Evolutionary conservation across 148 eudicot species (phyloP).

Genomic region (Rhododendron ovatum): DNA sequence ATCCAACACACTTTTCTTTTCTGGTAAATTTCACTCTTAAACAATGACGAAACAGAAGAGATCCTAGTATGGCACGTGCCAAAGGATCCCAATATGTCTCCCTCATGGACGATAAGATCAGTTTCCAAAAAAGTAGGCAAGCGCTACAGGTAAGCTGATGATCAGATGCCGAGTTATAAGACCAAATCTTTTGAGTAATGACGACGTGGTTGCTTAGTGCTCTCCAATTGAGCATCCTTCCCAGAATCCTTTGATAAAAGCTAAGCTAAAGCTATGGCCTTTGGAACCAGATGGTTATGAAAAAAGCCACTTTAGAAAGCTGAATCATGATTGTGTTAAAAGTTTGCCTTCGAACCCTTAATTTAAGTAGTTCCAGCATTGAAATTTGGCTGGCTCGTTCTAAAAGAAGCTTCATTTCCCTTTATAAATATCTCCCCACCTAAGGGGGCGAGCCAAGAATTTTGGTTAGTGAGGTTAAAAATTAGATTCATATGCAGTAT

Average conservation of each 20-base stretch:
- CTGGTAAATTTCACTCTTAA: too few relatives aligned
- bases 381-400: background rate
- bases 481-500: too few relatives aligned
- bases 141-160: background rate
- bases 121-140: background rate
- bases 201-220: background rate
- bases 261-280: background rate
- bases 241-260: background rate
- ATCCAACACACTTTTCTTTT: too few relatives aligned
- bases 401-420: background rate
- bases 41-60: too few relatives aligned
- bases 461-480: too few relatives aligned
- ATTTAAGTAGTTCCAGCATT: background rate
- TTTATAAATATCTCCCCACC: background rate
- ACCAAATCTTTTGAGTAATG: background rate
- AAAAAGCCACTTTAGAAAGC: background rate
- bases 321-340: background rate
- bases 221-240: background rate
- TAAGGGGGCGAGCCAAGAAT: too few relatives aligned
- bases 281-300: background rate
- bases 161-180: too few relatives aligned
- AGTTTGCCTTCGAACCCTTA: background rate
- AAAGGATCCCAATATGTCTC: background rate
- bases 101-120: background rate
- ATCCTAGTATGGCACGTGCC: background rate